A percentile compares a stretch with the other conserved stretches of the same genome.
These are phyloP conservation scores for Populus simonii DNA, from an alignment of 345 rosid genomes.

Conservation along the genomic window DNA sequence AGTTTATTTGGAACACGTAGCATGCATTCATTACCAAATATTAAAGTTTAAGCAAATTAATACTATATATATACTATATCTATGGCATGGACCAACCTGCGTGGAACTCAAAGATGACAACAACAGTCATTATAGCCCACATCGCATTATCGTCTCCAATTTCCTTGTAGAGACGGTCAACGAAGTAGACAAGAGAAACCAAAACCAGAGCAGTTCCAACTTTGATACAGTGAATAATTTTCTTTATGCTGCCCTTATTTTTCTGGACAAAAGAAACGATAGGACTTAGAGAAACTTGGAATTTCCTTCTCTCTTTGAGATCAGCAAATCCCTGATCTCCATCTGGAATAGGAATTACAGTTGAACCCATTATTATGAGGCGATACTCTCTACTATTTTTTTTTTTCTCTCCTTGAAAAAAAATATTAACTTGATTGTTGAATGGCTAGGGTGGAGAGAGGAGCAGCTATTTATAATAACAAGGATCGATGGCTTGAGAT, in stretches of 20 bases:
- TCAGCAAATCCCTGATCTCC: conserved; percentile 9
- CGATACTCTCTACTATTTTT: background rate
- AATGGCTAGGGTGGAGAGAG: background rate
- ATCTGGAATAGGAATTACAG: conserved; percentile 36
- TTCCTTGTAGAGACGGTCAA: conserved; percentile 47
- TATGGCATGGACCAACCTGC: conserved; percentile 44
- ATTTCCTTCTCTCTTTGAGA: conserved; percentile 13
- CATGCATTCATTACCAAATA: background rate
- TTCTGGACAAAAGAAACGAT: conserved; percentile 19
- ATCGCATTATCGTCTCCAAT: conserved; percentile 66
- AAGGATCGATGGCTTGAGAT: background rate
- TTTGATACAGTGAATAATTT: conserved; percentile 50
- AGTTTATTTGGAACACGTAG: background rate
- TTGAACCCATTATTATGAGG: conserved; percentile 30
- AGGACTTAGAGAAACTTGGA: background rate
- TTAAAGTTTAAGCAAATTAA: background rate
- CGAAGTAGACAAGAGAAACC: conserved; percentile 59
- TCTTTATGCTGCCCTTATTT: conserved; percentile 27
- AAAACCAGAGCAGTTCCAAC: conserved; percentile 61
- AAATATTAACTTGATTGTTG: background rate
- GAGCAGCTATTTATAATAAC: conserved; percentile 17
- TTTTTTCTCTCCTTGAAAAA: background rate
- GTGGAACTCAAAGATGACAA: conserved; percentile 64
- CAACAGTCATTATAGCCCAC: conserved; percentile 84
- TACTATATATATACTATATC: background rate